Conservation (phyloP, 495 filamentous ascomycete species). For the Choiromyces venosus region DNA sequence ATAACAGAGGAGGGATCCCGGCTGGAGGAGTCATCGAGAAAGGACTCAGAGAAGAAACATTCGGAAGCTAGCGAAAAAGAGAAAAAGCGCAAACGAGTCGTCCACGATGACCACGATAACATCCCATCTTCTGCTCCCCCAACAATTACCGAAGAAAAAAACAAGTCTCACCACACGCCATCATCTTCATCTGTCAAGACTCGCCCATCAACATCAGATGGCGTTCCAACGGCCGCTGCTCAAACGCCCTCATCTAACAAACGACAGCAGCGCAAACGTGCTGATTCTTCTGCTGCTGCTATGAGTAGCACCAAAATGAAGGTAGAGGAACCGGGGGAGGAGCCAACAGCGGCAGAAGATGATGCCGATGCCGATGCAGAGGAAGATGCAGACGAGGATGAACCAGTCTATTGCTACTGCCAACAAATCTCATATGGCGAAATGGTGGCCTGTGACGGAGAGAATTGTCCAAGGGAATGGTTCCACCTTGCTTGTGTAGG, state of each 20-base stretch:
- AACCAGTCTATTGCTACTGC: conserved; percentile 89
- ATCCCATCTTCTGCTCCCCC: conserved; percentile 11
- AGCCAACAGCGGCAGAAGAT: conserved; percentile 22
- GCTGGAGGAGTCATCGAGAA: conserved; percentile 27
- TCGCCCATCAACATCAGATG: conserved; percentile 29
- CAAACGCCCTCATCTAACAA: conserved; percentile 21
- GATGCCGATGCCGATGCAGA: conserved; percentile 56
- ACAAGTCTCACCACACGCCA: conserved; percentile 3
- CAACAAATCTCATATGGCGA: conserved; percentile 89
- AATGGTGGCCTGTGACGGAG: conserved; percentile 96
- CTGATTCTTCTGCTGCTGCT: conserved; percentile 31
- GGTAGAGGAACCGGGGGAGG: conserved; percentile 26
- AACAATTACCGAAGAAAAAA: conserved; percentile 5
- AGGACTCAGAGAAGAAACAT: conserved; percentile 48
- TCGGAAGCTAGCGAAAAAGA: conserved; percentile 66
- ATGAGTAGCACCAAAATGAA: conserved; percentile 23
- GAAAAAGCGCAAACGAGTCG: conserved; percentile 46
- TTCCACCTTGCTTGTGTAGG: conserved; percentile 94
- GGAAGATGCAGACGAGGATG: conserved; percentile 69
- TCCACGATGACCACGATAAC: conserved; percentile 45
- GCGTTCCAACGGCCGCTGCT: conserved; percentile 7
- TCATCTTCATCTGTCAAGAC: conserved; percentile 10
- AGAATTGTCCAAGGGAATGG: conserved; percentile 83
- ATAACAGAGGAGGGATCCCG: conserved; percentile 45
- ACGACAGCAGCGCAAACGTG: conserved; percentile 29